Base-by-base conservation (phyloP, 495 filamentous ascomycete genomes). In the Penicillium egyptiacum region DNA sequence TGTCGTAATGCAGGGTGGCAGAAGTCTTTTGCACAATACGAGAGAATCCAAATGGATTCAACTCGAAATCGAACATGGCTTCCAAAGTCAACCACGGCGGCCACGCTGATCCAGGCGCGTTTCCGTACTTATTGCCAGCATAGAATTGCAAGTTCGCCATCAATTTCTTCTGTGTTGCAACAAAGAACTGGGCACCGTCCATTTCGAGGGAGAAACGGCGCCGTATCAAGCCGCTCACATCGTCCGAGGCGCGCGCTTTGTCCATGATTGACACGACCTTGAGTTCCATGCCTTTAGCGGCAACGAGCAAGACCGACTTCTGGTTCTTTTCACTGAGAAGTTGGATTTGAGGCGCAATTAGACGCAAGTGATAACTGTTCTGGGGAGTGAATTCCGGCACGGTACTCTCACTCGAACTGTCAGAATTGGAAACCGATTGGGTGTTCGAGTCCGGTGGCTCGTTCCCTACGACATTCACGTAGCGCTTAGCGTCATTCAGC, bases 191-290 rank as follows among this genome's bases (percentile, higher is more conserved):
- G 28, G 93, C 88, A 60, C 91, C 94, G 68, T 98, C 93, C 86
- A 96, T 96, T 53, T 90, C 89, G 48, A 96, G 86, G 37, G 90
- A 84, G 73, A 98, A 96, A 20, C 93, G 90, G 23, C 91, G 88
- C 62, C 98, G 95, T 5, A 98, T 92, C 47, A 98, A 78, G 52
- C 94, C 94, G 62, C 90, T 94, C 62, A 98, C 91, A 70, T 92
- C 88, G 67, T 98, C 94, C 33, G 83, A 88, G 41, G 97, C 83
- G 46, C 94, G 86, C 60, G 91, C 88, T 68, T 96, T 96, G 69
- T 98, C 94, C 87, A 98, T 96, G 58, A 98, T 92, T 51, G 96
- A 92, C 11, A 98, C 83, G 17, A 98, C 88, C 74, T 96, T 96
- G 37, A 97, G 83, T 69, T 96, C 90, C 90, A 98, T 98, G 45